phyloP scores from a whole-genome alignment of 2,329 filamentous ascomycete species.

The Pleomassaria siparia region DNA sequence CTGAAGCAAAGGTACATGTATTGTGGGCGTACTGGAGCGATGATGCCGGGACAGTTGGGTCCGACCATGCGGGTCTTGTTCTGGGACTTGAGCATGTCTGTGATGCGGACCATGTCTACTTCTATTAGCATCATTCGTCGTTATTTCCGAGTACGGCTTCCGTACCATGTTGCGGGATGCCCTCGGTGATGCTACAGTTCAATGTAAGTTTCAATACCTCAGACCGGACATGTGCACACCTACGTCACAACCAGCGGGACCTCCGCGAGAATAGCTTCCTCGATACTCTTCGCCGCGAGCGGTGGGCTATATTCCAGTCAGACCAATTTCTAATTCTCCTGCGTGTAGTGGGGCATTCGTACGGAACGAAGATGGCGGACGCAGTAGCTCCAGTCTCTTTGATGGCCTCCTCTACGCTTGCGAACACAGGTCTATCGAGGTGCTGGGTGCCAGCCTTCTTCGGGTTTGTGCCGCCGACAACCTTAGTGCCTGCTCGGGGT shows the following conservation, averaged over 20 bases:
- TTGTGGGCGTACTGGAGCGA: slow-evolving; percentile 62
- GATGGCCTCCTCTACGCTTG: slow-evolving; percentile 81
- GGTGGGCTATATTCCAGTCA: slow-evolving; percentile 66
- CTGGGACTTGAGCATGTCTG: slow-evolving; percentile 96
- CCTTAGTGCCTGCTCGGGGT: slow-evolving; percentile 73
- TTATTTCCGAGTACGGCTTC: background rate
- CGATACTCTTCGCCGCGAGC: slow-evolving; percentile 89
- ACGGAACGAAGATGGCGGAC: slow-evolving; percentile 96
- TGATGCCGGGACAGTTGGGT: slow-evolving; percentile 98
- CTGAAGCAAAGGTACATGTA: slow-evolving; percentile 2
- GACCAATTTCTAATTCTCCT: slow-evolving; percentile 4
- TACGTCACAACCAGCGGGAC: slow-evolving; percentile 90
- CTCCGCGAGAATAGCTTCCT: slow-evolving; percentile 92
- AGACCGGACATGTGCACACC: slow-evolving; percentile 22
- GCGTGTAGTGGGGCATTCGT: slow-evolving; percentile 36
- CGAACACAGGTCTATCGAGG: slow-evolving; percentile 90
- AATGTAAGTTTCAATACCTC: slow-evolving; percentile 28
- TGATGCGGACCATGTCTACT: slow-evolving; percentile 97
- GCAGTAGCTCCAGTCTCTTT: slow-evolving; percentile 89
- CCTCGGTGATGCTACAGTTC: slow-evolving; percentile 76
- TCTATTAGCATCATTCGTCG: slow-evolving; percentile 17
- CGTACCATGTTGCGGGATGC: slow-evolving; percentile 93
- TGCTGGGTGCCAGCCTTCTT: slow-evolving; percentile 95
- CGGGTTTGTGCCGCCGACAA: slow-evolving; percentile 97
- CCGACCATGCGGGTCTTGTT: slow-evolving; percentile 95